Conservation (phyloP, 306 rosid genomes). For the Parietaria judaica region DNA sequence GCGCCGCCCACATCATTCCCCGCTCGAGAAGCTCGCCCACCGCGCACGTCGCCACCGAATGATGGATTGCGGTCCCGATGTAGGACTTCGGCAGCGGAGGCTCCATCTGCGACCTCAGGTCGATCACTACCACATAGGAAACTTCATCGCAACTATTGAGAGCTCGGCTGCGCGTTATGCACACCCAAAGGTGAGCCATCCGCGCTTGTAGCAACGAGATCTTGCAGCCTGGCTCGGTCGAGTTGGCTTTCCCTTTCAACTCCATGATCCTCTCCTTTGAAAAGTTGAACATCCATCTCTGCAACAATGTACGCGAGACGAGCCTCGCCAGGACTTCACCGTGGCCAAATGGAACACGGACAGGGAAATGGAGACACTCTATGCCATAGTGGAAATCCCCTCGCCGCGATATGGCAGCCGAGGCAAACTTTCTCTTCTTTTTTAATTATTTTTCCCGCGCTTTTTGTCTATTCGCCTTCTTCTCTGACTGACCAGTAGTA, state of each 20-base stretch:
- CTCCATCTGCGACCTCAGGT: slow-evolving; percentile 5
- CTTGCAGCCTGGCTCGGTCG: slow-evolving; percentile 1
- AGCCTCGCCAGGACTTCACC: background rate
- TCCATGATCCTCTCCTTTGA: slow-evolving; percentile 14
- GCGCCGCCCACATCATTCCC: no score
- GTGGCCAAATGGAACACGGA: slow-evolving; percentile 4
- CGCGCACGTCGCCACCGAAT: background rate
- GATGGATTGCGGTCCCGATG: slow-evolving; percentile 10
- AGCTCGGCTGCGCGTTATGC: no score
- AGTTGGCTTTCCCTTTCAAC: slow-evolving; percentile 28
- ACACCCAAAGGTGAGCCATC: slow-evolving; percentile 24
- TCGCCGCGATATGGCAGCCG: no score
- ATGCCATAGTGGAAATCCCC: background rate
- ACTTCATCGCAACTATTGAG: slow-evolving; percentile 7
- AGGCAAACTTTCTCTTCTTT: no score
- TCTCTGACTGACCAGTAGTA: no score
- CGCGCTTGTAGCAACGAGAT: slow-evolving; percentile 40
- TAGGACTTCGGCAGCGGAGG: slow-evolving; percentile 21
- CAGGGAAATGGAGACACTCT: background rate
- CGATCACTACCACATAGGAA: background rate
- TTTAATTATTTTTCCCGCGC: no score
- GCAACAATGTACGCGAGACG: background rate
- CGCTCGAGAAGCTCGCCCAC: background rate
- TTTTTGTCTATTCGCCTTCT: no score
- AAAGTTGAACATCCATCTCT: slow-evolving; percentile 23